Conservation (phyloP, 805 yeast genomes). For the Cyberlindnera mississippiensis region DNA sequence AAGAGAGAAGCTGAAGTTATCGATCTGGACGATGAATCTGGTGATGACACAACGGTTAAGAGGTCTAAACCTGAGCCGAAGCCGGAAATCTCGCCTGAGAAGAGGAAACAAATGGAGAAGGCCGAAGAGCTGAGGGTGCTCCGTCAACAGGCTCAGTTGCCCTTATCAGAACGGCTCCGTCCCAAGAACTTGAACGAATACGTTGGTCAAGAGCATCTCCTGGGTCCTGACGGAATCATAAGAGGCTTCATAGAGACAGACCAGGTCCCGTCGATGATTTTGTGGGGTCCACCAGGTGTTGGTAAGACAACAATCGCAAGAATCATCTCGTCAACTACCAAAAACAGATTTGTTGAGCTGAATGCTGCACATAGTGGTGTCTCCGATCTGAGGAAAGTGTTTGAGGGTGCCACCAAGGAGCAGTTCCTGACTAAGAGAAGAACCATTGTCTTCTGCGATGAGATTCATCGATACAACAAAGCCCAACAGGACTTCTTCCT, state of each 20-base stretch:
- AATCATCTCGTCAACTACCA: constrained; percentile 33
- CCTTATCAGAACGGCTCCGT: constrained; percentile 80
- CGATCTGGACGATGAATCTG: constrained; percentile 14
- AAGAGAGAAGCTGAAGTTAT: constrained; percentile 11
- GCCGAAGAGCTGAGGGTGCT: constrained; percentile 19
- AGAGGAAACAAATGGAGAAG: constrained; percentile 6
- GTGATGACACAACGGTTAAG: constrained; percentile 1
- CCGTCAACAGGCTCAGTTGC: constrained; percentile 21
- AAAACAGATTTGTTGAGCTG: constrained; percentile 61
- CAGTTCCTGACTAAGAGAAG: constrained; percentile 40
- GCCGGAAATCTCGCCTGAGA: not conserved
- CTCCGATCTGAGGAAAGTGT: constrained; percentile 58
- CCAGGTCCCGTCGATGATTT: constrained; percentile 77
- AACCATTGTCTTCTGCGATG: constrained; percentile 84
- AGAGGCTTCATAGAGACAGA: constrained; percentile 57
- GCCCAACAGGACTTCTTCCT: constrained; percentile 85
- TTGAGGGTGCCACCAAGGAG: constrained; percentile 40
- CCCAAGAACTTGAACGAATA: constrained; percentile 67
- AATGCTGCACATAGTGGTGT: constrained; percentile 79
- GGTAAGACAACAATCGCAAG: constrained; percentile 84
- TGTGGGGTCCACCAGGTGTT: constrained; percentile 97
- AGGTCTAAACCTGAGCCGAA: not conserved
- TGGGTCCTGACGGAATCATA: constrained; percentile 60
- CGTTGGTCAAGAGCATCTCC: constrained; percentile 81
- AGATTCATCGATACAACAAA: constrained; percentile 83